Base-by-base conservation (phyloP, 345 rosid species). In the Leavenworthia alabamica region DNA sequence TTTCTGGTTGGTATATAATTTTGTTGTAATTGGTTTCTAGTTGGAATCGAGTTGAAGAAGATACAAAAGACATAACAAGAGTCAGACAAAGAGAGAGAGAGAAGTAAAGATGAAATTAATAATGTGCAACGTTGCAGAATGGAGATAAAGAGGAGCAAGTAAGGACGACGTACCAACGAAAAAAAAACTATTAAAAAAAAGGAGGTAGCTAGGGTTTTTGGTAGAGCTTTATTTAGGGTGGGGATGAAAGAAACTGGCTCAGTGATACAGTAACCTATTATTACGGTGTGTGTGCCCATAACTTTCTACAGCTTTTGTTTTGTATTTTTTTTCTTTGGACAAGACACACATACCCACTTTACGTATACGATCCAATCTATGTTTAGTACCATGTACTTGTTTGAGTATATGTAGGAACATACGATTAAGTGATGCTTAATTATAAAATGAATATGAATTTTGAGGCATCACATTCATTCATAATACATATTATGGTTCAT, bases 171-270 rank as follows among this genome's bases (percentile, higher is more conserved):
- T 61, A 53, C 62, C 48, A 66, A 46, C 37, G 46, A 46, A 43
- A 42, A 27, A 62, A 15, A 33, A 12, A 2, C 28, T 2, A 23
- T 2, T 2, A 2, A 6, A 32, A n/a, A 43, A 3, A 52, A 43
- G 29, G 62, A 50, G 56, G 52, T 64, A 70, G 64, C 60, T 71
- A 71, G 75, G 75, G 75, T 44, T 57, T 63, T 56, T 41, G 45
- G 36, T 63, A 62, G 56, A 71, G 64, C 64, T 56, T 57, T 62
- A 62, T 10, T 45, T 71, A 71, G 75, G 33, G 75, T 71, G 70
- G 70, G 75, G 70, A 64, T 64, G 54, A 71, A 64, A 71, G 73
- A 68, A 60, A 69, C 42, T 71, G 47, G 49, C 39, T 64, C 70
- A 64, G 75, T 71, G 49, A 56, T 49, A 35, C 75, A 71, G 75